phyloP scores from a whole-genome alignment of 805 yeast species.

The Saturnispora silvae region DNA sequence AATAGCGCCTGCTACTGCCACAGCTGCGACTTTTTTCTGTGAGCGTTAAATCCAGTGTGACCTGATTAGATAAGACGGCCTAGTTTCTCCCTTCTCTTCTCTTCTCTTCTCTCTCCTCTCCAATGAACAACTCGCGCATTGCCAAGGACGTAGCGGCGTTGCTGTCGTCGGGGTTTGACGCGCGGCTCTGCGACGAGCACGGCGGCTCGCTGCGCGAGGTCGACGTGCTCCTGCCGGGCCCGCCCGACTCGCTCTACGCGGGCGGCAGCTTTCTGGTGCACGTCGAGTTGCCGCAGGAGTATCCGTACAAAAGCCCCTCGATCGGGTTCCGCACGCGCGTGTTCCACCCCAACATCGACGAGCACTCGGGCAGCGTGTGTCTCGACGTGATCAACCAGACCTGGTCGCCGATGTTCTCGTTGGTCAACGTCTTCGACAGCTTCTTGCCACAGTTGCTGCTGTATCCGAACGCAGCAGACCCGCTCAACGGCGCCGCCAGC shows the following conservation, averaged over 20 bases:
- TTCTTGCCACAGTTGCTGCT: conserved; percentile 85
- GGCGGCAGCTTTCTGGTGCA: conserved; percentile 86
- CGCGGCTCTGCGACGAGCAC: conserved; percentile 41
- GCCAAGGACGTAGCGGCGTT: conserved; percentile 95
- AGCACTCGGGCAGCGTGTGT: conserved; percentile 83
- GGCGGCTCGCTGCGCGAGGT: conserved; percentile 84
- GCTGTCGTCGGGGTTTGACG: conserved; percentile 90
- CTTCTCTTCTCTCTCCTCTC: too few species aligned
- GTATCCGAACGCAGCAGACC: conserved; percentile 92
- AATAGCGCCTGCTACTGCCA: too few species aligned
- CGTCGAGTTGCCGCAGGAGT: conserved; percentile 90
- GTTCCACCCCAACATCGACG: conserved; percentile 93
- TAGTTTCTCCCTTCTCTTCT: too few species aligned
- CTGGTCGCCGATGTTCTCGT: conserved; percentile 96
- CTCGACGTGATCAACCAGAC: conserved; percentile 94
- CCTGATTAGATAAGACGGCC: too few species aligned
- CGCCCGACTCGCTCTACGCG: conserved; percentile 77
- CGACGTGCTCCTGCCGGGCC: conserved; percentile 77
- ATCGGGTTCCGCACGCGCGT: conserved; percentile 88
- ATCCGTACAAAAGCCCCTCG: conserved; percentile 92
- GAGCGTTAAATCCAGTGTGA: too few species aligned
- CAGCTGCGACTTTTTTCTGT: background rate
- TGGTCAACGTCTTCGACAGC: conserved; percentile 81
- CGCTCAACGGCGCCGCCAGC: conserved; percentile 85
- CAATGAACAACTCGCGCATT: conserved; percentile 42